Conservation (phyloP, 768 basidiomycete genomes). For the Phylloporus sp. region DNA sequence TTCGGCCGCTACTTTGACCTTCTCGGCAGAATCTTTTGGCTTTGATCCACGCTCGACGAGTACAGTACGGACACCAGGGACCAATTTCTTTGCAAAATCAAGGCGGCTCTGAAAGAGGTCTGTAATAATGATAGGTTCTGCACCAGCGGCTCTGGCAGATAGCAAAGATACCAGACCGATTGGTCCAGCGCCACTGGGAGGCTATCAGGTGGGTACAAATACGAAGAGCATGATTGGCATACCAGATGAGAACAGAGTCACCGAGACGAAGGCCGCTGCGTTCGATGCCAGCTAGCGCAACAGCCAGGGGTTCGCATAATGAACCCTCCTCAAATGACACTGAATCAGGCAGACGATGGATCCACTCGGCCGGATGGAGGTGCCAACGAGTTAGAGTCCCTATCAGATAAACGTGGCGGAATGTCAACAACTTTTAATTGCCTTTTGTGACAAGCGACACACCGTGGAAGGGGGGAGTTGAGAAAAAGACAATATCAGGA, state of each 20-base stretch:
- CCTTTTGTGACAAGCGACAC: neutral
- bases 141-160: constrained; percentile 64
- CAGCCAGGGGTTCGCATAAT: constrained; percentile 63
- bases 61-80: constrained; percentile 56
- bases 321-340: constrained; percentile 67
- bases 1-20: constrained; percentile 50
- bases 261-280: constrained; percentile 62
- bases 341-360: constrained; percentile 58
- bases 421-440: neutral
- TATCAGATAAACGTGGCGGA: constrained; percentile 16
- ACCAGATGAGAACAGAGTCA: constrained; percentile 62
- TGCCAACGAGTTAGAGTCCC: constrained; percentile 66
- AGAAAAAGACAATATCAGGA: constrained; percentile 58
- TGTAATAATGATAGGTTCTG: constrained; percentile 66
- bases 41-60: constrained; percentile 46
- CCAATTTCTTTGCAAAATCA: constrained; percentile 60
- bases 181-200: constrained; percentile 57
- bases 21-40: constrained; percentile 47
- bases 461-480: constrained; percentile 69
- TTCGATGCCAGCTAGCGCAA: constrained; percentile 65
- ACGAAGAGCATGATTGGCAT: neutral
- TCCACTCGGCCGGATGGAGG: constrained; percentile 63
- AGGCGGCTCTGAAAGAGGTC: constrained; percentile 63
- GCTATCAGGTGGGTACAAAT: constrained; percentile 11
- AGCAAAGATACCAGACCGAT: constrained; percentile 62